Evolutionary conservation across 768 basidiomycete genomes (phyloP).

Genomic region (Boletus rubescentipes): DNA sequence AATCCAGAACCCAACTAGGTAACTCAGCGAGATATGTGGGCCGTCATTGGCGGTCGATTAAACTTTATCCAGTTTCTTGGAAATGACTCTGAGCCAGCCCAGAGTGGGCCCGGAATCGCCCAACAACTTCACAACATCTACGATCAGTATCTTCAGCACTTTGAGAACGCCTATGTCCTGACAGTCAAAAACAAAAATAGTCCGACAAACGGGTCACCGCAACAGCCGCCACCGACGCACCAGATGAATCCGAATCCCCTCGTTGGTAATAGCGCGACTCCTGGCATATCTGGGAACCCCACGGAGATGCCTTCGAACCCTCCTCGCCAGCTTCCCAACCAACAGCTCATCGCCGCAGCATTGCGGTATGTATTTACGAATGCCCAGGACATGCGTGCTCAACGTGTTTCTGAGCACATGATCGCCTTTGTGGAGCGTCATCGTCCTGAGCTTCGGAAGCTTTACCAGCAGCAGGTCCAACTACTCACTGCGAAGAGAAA

Average conservation of each 20-base stretch:
- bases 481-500: conserved; percentile 14
- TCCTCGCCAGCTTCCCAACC: conserved; percentile 11
- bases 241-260: conserved; percentile 15
- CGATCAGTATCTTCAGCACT: conserved; percentile 52
- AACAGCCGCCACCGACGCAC: conserved; percentile 9
- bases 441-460: conserved; percentile 35
- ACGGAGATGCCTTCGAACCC: conserved; percentile 21
- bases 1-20: conserved; percentile 41
- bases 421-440: conserved; percentile 59
- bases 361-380: conserved; percentile 47
- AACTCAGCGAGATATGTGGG: conserved; percentile 56
- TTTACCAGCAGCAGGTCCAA: conserved; percentile 29
- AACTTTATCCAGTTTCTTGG: conserved; percentile 66
- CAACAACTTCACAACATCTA: conserved; percentile 61
- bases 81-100: conserved; percentile 57
- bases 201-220: conserved; percentile 5
- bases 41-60: conserved; percentile 64
- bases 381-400: conserved; percentile 51
- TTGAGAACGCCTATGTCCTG: conserved; percentile 55
- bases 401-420: conserved; percentile 46
- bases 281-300: conserved; percentile 15
- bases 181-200: conserved; percentile 35
- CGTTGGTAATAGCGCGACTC: conserved; percentile 7
- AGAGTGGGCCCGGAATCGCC: conserved; percentile 60
- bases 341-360: conserved; percentile 43